phyloP scores from a whole-genome alignment of 2,329 filamentous ascomycete genomes.

The Verticillium tricorpus region DNA sequence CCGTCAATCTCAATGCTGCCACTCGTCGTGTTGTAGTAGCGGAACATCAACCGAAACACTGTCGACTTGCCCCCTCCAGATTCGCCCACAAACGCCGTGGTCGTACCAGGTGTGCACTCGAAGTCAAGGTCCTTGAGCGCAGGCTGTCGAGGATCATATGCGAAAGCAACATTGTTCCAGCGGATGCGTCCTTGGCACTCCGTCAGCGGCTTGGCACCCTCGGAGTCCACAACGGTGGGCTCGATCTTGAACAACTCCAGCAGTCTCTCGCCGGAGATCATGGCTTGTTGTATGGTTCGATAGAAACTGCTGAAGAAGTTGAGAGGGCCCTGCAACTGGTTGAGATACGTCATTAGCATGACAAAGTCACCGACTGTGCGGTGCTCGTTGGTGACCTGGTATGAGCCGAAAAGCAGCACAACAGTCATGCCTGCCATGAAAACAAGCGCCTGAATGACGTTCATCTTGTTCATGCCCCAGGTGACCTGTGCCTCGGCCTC shows the following conservation, averaged over 20 bases:
- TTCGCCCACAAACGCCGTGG: slow-evolving; percentile 92
- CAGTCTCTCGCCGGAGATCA: slow-evolving; percentile 96
- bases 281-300: slow-evolving; percentile 87
- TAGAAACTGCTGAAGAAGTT: slow-evolving; percentile 96
- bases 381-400: slow-evolving; percentile 66
- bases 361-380: slow-evolving; percentile 69
- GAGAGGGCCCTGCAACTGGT: slow-evolving; percentile 73
- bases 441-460: slow-evolving; percentile 73
- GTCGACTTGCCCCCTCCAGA: slow-evolving; percentile 97
- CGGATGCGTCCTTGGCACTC: slow-evolving; percentile 75
- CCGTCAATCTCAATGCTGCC: slow-evolving; percentile 84
- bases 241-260: slow-evolving; percentile 95
- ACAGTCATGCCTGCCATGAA: slow-evolving; percentile 74
- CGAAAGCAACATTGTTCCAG: slow-evolving; percentile 86
- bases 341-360: slow-evolving; percentile 69
- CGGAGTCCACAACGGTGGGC: slow-evolving; percentile 80
- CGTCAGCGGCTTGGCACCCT: slow-evolving; percentile 57
- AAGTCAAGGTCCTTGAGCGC: slow-evolving; percentile 83
- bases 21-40: slow-evolving; percentile 83
- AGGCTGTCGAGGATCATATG: slow-evolving; percentile 82
- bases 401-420: slow-evolving; percentile 69
- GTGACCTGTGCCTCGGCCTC: slow-evolving; percentile 71
- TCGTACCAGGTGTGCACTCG: slow-evolving; percentile 82
- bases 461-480: slow-evolving; percentile 73
- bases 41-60: slow-evolving; percentile 90